Evolutionary conservation across 306 rosid genomes (phyloP), one percentile per base, ranked within the genome.

Genomic region (Castanopsis chinensis): DNA sequence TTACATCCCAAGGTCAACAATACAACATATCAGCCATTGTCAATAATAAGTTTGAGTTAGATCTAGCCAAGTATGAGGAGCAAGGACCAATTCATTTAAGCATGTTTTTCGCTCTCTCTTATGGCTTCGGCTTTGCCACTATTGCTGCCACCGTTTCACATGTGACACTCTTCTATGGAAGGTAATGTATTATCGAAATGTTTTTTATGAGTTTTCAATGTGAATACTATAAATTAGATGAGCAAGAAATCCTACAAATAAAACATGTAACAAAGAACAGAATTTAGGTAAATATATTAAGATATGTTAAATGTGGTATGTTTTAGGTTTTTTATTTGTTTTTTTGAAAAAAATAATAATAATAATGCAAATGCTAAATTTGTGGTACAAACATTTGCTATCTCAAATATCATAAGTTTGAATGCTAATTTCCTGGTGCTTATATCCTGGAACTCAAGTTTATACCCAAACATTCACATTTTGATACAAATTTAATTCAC

Each of bases 101-200:
- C 64, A 89, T 77, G 78, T 88, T 93, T 76, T 93, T 93, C 0
- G 75, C 97, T 67, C 93, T 91, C 85, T 83, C 86, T 53, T 91
- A 88, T 37, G 98, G 92, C 23, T 91, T 91, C 71, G 97, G 98
- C 55, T 93, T 93, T 73, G 98, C 93, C 79, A 83, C 94, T 77
- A 80, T 93, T 37, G 91, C 97, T 13, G 60, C 98, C 75, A 93
- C 98, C 68, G 82, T 91, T 6, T 81, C 94, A 0, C 98, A 90
- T 73, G 98, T 93, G 78, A 85, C 77, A 12, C 78, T 93, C 74
- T 93, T 93, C 86, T 81, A 93, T 71, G 98, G 97, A 86, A 91
- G 94, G 98, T 93, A 73, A 84, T 76, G 81, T 41, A 41, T 41
- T 41, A 41, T 41, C 3, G 11, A 41, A 41, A 8, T 41, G 45